A percentile compares a stretch with the other conserved stretches of the same genome.
These are phyloP conservation scores for Ambrosiella cleistominuta DNA, from an alignment of 2,329 filamentous ascomycete species.

Conservation along the genomic window DNA sequence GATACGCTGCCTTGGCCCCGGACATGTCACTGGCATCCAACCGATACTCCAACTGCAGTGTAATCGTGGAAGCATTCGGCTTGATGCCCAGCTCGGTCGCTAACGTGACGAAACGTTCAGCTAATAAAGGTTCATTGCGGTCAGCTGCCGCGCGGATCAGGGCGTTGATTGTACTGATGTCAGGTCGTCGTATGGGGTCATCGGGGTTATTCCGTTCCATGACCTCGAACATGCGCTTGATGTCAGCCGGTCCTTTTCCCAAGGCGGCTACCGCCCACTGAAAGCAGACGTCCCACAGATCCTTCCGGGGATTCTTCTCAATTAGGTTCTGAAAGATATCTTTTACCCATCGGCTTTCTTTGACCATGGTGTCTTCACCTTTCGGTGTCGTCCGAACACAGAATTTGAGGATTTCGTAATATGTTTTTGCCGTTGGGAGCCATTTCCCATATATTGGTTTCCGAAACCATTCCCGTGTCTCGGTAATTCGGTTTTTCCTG, in stretches of 20 bases:
- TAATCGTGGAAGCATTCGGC: slow-evolving; percentile 51
- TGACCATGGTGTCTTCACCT: slow-evolving; percentile 8
- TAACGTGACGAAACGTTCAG: slow-evolving; percentile 54
- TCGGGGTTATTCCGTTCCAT: slow-evolving; percentile 36
- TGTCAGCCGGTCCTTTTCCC: slow-evolving; percentile 53
- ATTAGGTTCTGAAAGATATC: slow-evolving; percentile 37
- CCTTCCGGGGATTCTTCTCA: slow-evolving; percentile 29
- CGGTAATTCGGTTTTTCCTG: slow-evolving; percentile 34
- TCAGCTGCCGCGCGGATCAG: slow-evolving; percentile 57
- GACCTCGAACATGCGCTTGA: slow-evolving; percentile 53
- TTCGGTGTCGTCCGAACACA: slow-evolving; percentile 32
- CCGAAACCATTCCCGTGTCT: slow-evolving; percentile 51
- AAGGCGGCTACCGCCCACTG: slow-evolving; percentile 55
- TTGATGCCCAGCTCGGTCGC: slow-evolving; percentile 46
- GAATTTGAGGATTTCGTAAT: slow-evolving; percentile 40
- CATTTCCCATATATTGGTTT: slow-evolving; percentile 28
- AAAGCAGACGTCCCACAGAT: slow-evolving; percentile 54
- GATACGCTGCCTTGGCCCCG: slow-evolving; percentile 49
- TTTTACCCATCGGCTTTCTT: slow-evolving; percentile 44
- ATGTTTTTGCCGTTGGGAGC: slow-evolving; percentile 28
- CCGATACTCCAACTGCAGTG: slow-evolving; percentile 60
- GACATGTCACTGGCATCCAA: slow-evolving; percentile 56
- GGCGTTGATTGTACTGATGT: slow-evolving; percentile 57
- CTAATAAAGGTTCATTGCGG: slow-evolving; percentile 51
- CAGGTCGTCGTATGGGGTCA: slow-evolving; percentile 34